These are phyloP conservation scores for Bondarzewia mesenterica DNA, from an alignment of 1,284 basidiomycete genomes.

Conservation along the genomic window DNA sequence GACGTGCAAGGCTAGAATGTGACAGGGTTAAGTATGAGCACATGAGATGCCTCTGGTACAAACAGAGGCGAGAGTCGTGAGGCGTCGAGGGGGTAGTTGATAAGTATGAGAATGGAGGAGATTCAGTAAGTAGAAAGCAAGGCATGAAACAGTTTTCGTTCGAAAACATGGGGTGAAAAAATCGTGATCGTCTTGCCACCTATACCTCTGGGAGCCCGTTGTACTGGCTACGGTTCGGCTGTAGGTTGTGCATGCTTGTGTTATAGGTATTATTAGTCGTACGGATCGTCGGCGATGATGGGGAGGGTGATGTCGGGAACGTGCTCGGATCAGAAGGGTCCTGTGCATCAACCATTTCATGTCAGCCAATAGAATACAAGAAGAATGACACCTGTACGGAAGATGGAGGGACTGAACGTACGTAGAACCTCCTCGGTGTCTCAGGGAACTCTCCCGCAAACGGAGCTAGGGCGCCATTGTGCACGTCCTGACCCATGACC, in stretches of 20 bases:
- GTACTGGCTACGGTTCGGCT: slow-evolving; percentile 6
- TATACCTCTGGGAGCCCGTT: slow-evolving; percentile 11
- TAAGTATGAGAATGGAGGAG: too few species aligned
- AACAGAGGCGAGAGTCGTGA: neutral
- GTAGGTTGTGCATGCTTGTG: neutral
- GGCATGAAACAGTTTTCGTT: too few species aligned
- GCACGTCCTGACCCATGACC: slow-evolving; percentile 1
- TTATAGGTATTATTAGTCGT: slow-evolving; percentile 3
- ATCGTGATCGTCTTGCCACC: too few species aligned
- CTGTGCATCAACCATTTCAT: too few species aligned
- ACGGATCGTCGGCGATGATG: slow-evolving; percentile 9
- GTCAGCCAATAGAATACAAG: too few species aligned
- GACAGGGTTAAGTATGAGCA: too few species aligned
- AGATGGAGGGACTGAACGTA: slow-evolving; percentile 2
- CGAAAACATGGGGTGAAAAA: too few species aligned
- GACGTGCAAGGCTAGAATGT: too few species aligned
- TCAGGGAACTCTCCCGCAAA: neutral
- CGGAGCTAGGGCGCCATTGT: neutral
- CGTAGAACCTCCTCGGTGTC: slow-evolving; percentile 8
- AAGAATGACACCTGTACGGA: neutral
- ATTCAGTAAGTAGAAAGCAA: too few species aligned
- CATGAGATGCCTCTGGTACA: too few species aligned
- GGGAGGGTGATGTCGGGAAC: slow-evolving; percentile 5
- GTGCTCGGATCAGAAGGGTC: slow-evolving; percentile 13
- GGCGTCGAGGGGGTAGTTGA: too few species aligned